Conservation (phyloP, 1,139 yeast genomes). For the Entelexis sorbosivorans region DNA sequence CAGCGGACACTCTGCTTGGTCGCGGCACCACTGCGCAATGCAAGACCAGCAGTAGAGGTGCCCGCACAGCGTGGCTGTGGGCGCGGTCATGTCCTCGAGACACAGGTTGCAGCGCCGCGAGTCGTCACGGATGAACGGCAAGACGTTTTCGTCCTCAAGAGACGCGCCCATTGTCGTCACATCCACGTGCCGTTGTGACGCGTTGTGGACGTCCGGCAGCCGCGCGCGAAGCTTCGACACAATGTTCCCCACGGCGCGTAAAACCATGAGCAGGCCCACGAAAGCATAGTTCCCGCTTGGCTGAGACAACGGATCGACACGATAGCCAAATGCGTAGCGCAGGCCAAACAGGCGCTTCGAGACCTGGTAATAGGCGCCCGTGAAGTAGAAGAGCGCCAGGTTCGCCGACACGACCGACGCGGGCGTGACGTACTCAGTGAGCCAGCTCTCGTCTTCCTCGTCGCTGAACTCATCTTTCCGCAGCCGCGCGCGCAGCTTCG, state of each 20-base stretch:
- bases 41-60: slow-evolving; percentile 92
- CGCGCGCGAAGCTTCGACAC: slow-evolving; percentile 12
- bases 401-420: slow-evolving; percentile 36
- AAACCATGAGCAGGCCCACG: slow-evolving; percentile 57
- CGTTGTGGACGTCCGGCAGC: slow-evolving; percentile 2
- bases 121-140: slow-evolving; percentile 60
- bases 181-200: slow-evolving; percentile 5
- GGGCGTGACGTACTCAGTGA: slow-evolving; percentile 13
- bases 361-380: slow-evolving; percentile 67
- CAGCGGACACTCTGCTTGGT: slow-evolving; percentile 78
- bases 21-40: slow-evolving; percentile 79
- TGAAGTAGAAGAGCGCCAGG: slow-evolving; percentile 68
- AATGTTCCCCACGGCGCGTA: slow-evolving; percentile 46
- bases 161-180: slow-evolving; percentile 32
- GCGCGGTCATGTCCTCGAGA: slow-evolving; percentile 65
- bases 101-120: slow-evolving; percentile 79
- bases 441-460: slow-evolving; percentile 7
- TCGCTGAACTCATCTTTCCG: not conserved
- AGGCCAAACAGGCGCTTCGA: slow-evolving; percentile 70
- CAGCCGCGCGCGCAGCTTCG: slow-evolving; percentile 11
- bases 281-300: slow-evolving; percentile 50
- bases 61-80: slow-evolving; percentile 83
- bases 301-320: slow-evolving; percentile 27
- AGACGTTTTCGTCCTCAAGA: slow-evolving; percentile 43
- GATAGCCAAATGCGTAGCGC: slow-evolving; percentile 45